Conservation (phyloP, 1,284 basidiomycete genomes). For the Boletus mariae region DNA sequence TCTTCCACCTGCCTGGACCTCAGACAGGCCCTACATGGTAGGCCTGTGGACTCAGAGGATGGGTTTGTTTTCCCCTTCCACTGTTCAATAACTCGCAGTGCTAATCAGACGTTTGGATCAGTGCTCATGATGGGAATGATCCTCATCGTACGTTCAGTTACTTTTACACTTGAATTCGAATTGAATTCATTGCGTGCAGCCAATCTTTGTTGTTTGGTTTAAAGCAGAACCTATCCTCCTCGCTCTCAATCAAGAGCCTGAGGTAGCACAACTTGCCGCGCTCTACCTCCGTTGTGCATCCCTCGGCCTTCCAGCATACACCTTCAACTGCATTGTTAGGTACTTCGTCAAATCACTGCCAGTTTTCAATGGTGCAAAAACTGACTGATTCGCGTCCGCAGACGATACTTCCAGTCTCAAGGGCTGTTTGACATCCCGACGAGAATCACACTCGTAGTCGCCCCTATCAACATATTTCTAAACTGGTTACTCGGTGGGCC, state of each 20-base stretch:
- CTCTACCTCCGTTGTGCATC: conserved; percentile 77
- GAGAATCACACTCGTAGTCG: conserved; percentile 78
- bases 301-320: conserved; percentile 87
- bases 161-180: background rate
- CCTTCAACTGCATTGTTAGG: conserved; percentile 71
- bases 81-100: background rate
- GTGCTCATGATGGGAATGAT: conserved; percentile 63
- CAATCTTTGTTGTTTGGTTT: conserved; percentile 72
- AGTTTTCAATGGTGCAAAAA: background rate
- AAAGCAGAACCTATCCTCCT: conserved; percentile 82
- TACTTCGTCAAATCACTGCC: conserved; percentile 27
- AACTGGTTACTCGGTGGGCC: conserved; percentile 80
- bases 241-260: conserved; percentile 80
- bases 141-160: conserved; percentile 48
- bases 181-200: conserved; percentile 39
- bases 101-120: conserved; percentile 30
- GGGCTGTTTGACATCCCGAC: conserved; percentile 87
- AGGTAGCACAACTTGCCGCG: conserved; percentile 78
- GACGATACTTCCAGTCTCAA: conserved; percentile 89
- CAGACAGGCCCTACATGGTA: conserved; percentile 77
- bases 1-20: conserved; percentile 90
- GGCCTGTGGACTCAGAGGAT: conserved; percentile 91
- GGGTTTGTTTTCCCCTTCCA: conserved; percentile 40
- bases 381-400: conserved; percentile 25
- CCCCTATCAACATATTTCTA: conserved; percentile 83